A percentile compares a stretch with the other conserved stretches of the same genome.
phyloP scores from a whole-genome alignment of 352 stramenopile species.

The Phytophthora sp. region DNA sequence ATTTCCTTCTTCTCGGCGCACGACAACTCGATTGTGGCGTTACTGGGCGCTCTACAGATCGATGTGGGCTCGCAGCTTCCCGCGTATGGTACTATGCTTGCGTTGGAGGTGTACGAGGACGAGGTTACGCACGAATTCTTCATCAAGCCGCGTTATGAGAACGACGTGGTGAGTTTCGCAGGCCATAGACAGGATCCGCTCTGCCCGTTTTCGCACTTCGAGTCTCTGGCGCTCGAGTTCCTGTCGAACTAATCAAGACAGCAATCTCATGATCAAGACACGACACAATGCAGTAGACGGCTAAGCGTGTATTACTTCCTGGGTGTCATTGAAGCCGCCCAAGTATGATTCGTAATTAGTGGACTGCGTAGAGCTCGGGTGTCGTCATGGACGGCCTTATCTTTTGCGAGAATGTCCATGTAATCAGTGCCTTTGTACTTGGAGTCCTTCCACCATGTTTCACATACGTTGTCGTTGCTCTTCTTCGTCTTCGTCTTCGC shows the following conservation, averaged over 20 bases:
- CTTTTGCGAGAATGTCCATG: constrained; percentile 39
- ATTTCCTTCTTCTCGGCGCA: constrained; percentile 87
- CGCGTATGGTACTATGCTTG: constrained; percentile 72
- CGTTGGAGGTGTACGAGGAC: constrained; percentile 77
- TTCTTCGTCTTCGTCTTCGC: constrained; percentile 17
- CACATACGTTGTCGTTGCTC: constrained; percentile 15
- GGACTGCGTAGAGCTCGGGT: constrained; percentile 35
- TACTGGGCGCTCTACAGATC: constrained; percentile 73
- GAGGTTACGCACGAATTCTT: constrained; percentile 49
- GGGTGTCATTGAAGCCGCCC: constrained; percentile 34
- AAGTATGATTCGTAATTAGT: constrained; percentile 53
- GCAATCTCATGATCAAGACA: too few relatives aligned
- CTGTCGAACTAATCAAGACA: constrained; percentile 26
- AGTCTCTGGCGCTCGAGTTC: constrained; percentile 60
- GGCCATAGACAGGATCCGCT: constrained; percentile 57
- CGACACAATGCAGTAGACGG: too few relatives aligned
- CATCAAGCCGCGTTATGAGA: constrained; percentile 69
- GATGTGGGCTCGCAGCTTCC: constrained; percentile 62
- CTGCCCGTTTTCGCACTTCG: constrained; percentile 72
- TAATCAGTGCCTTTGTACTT: constrained; percentile 84
- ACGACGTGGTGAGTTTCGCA: constrained; percentile 53
- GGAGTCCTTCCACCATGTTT: constrained; percentile 72
- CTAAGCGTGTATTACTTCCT: constrained; percentile 34
- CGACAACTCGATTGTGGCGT: constrained; percentile 85
- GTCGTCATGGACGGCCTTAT: constrained; percentile 24